Evolutionary conservation across 139 green algal species (phyloP).

Genomic region (Coccomyxa sp.): DNA sequence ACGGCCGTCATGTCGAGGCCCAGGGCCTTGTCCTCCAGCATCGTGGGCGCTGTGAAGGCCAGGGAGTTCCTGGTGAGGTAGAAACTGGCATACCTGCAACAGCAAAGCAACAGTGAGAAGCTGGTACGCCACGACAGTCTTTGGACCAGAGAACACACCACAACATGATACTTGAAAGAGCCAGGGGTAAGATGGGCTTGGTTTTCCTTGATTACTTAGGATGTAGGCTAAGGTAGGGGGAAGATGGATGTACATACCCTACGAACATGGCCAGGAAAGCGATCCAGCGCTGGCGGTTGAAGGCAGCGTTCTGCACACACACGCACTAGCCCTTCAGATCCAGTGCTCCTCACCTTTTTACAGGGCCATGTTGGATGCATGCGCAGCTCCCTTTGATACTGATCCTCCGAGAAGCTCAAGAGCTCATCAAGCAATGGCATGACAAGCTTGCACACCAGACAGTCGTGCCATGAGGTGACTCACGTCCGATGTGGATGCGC

Average conservation of each 20-base stretch:
- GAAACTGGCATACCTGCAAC: conserved; percentile 70
- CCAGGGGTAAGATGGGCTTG: conserved; percentile 46
- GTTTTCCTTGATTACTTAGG: too few relatives aligned
- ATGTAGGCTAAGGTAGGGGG: too few relatives aligned
- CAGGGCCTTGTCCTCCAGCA: conserved; percentile 81
- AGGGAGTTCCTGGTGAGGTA: conserved; percentile 93
- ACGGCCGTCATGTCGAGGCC: conserved; percentile 85
- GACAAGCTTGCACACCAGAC: too few relatives aligned
- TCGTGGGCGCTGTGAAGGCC: conserved; percentile 89
- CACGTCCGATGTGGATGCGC: too few relatives aligned
- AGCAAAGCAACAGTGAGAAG: not conserved
- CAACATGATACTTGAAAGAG: too few relatives aligned
- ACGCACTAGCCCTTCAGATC: not conserved
- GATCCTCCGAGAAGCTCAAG: too few relatives aligned
- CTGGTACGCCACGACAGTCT: too few relatives aligned
- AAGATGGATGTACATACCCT: conserved; percentile 81
- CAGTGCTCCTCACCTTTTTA: not conserved
- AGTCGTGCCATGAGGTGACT: too few relatives aligned
- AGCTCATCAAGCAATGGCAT: too few relatives aligned
- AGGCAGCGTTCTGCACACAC: conserved; percentile 15
- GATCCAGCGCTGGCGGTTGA: conserved; percentile 56
- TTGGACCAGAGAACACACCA: too few relatives aligned
- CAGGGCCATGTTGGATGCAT: not conserved
- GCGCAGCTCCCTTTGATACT: too few relatives aligned
- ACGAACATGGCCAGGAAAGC: conserved; percentile 79